Percentiles rank a stretch among this genome's conserved stretches.
Conservation (phyloP, 441 rosid species). For the Euphorbia schlechtendalii region DNA sequence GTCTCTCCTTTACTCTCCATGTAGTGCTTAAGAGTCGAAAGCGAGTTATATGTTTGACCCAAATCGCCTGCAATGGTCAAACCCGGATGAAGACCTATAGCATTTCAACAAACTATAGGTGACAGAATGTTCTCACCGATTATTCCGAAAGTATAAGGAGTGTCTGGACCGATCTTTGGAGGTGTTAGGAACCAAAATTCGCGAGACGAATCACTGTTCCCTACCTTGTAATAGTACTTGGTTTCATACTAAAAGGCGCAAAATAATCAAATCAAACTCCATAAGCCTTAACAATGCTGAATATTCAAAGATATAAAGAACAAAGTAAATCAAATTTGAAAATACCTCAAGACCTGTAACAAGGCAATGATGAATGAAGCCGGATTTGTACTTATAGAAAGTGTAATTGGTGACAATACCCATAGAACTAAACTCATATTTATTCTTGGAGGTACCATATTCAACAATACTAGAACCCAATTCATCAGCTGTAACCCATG, state of each 20-base stretch:
- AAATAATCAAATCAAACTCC: slow-evolving; percentile 6
- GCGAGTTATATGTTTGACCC: slow-evolving; percentile 53
- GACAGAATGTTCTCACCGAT: slow-evolving; percentile 27
- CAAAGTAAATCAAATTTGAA: neutral
- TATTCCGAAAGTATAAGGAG: slow-evolving; percentile 41
- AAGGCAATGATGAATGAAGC: slow-evolving; percentile 72
- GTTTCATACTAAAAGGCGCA: slow-evolving; percentile 33
- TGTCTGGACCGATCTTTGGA: slow-evolving; percentile 36
- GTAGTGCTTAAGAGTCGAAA: slow-evolving; percentile 44
- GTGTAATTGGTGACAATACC: slow-evolving; percentile 58
- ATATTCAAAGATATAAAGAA: neutral
- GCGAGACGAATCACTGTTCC: slow-evolving; percentile 31
- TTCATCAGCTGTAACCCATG: slow-evolving; percentile 76
- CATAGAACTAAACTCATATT: slow-evolving; percentile 44
- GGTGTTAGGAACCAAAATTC: slow-evolving; percentile 51
- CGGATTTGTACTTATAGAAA: slow-evolving; percentile 64
- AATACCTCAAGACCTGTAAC: slow-evolving; percentile 70
- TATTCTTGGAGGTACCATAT: slow-evolving; percentile 40
- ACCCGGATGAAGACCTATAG: slow-evolving; percentile 8
- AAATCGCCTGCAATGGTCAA: slow-evolving; percentile 36
- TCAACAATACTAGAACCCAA: slow-evolving; percentile 47
- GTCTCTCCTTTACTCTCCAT: slow-evolving; percentile 40
- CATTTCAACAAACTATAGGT: neutral
- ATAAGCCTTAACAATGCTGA: neutral
- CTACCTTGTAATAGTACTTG: slow-evolving; percentile 44